A percentile compares a stretch with the other conserved stretches of the same genome.
Evolutionary conservation across 805 yeast genomes (phyloP).

Genomic region (Tetrapisispora taiwanensis): DNA sequence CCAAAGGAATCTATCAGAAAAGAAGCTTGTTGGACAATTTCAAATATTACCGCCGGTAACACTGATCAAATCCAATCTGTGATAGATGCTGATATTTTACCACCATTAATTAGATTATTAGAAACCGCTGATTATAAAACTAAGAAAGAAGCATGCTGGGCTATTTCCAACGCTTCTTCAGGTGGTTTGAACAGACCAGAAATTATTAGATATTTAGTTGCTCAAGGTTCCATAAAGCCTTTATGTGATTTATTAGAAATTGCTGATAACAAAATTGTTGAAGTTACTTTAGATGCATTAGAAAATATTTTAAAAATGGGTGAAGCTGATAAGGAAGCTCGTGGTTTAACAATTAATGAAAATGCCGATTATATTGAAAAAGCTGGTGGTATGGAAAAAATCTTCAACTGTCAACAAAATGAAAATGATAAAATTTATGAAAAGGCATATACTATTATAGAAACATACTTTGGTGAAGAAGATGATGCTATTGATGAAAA

Average conservation of each 20-base stretch:
- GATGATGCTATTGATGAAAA: constrained; percentile 67
- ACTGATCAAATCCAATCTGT: constrained; percentile 94
- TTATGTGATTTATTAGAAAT: constrained; percentile 82
- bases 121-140: constrained; percentile 88
- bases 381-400: constrained; percentile 97
- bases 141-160: constrained; percentile 99
- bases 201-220: constrained; percentile 83
- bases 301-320: constrained; percentile 92
- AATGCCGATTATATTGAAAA: constrained; percentile 90
- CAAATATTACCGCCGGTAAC: constrained; percentile 96
- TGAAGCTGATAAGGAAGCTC: constrained; percentile 77
- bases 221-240: constrained; percentile 95
- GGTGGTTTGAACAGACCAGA: constrained; percentile 91
- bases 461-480: constrained; percentile 80
- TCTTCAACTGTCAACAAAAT: constrained; percentile 83
- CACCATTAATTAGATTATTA: constrained; percentile 74
- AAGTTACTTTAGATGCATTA: constrained; percentile 89
- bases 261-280: constrained; percentile 85
- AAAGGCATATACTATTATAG: constrained; percentile 83
- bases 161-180: constrained; percentile 92
- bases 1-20: constrained; percentile 88
- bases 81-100: constrained; percentile 86
- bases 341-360: constrained; percentile 61
- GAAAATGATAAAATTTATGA: constrained; percentile 86
- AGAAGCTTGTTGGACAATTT: constrained; percentile 98